These are phyloP conservation scores for Fusarium humuli DNA, from an alignment of 2,329 filamentous ascomycete species.

Conservation along the genomic window DNA sequence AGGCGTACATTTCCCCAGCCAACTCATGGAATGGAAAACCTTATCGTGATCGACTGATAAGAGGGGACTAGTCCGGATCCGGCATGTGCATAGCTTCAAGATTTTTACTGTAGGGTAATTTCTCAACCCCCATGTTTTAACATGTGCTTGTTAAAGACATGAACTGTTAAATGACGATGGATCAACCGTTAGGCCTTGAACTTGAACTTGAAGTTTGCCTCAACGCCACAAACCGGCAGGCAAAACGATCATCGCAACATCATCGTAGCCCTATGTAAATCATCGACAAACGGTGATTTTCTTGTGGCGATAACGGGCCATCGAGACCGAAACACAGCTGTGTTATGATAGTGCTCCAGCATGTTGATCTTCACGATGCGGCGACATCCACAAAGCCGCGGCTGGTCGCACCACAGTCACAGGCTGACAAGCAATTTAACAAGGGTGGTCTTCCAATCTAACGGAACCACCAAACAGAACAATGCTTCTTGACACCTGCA, in stretches of 20 bases:
- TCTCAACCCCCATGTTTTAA: too few relatives aligned
- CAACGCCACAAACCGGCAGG: not conserved
- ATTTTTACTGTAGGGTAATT: not conserved
- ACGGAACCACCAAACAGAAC: not conserved
- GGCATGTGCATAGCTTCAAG: not conserved
- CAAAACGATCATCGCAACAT: not conserved
- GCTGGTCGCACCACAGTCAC: not conserved
- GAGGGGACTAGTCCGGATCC: not conserved
- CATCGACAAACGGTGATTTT: not conserved
- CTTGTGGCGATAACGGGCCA: not conserved
- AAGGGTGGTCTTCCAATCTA: constrained; percentile 17
- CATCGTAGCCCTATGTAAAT: rapidly evolving
- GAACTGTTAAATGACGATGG: rapidly evolving
- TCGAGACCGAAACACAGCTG: not conserved
- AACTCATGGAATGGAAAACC: not conserved
- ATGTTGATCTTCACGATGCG: constrained; percentile 1
- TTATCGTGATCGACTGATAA: not conserved
- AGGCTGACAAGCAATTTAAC: not conserved
- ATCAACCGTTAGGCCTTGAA: not conserved
- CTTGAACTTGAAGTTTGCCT: not conserved
- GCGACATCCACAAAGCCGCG: not conserved
- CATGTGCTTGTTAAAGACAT: not conserved
- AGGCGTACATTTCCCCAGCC: not conserved
- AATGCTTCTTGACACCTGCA: not conserved
- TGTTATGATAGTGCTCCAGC: not conserved